Percentiles rank a stretch among this genome's conserved stretches.
These are phyloP conservation scores for Corymbia maculata DNA, from an alignment of 345 rosid genomes.

Conservation along the genomic window DNA sequence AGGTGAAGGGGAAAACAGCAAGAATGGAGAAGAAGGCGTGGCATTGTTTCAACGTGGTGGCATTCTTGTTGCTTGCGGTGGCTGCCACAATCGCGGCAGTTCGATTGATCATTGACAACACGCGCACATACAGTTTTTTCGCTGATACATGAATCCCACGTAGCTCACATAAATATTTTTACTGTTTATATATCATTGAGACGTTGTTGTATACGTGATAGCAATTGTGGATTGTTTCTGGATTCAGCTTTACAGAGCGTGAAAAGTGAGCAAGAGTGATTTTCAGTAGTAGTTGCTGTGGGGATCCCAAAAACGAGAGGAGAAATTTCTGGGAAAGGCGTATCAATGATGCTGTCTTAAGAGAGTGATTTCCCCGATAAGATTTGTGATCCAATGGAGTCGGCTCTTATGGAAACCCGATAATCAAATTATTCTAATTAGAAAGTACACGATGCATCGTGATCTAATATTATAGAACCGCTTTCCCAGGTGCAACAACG, in stretches of 20 bases:
- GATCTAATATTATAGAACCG: not conserved
- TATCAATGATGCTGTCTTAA: not conserved
- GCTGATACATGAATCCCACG: conserved; percentile 1
- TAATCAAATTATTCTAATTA: not conserved
- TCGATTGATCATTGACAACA: conserved; percentile 1
- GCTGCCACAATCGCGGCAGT: conserved; percentile 12
- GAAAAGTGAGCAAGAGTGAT: not conserved
- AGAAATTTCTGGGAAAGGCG: not conserved
- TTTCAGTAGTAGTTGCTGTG: not conserved
- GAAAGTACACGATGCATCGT: not conserved
- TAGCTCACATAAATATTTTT: not conserved
- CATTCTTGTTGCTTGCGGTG: conserved; percentile 1
- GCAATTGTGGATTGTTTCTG: not conserved
- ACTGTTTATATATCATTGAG: not conserved
- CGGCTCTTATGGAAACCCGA: not conserved
- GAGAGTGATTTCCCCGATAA: not conserved
- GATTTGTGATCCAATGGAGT: not conserved
- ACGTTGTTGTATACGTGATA: not conserved
- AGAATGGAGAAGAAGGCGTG: conserved; percentile 4
- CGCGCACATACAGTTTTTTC: conserved; percentile 9
- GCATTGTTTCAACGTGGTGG: conserved; percentile 14
- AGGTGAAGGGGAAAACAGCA: conserved; percentile 14
- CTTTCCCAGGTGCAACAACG: not conserved
- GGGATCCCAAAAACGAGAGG: not conserved
- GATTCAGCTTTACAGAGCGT: not conserved